Conservation (phyloP, 352 stramenopile genomes). For the Aphanomyces cochlioides region DNA sequence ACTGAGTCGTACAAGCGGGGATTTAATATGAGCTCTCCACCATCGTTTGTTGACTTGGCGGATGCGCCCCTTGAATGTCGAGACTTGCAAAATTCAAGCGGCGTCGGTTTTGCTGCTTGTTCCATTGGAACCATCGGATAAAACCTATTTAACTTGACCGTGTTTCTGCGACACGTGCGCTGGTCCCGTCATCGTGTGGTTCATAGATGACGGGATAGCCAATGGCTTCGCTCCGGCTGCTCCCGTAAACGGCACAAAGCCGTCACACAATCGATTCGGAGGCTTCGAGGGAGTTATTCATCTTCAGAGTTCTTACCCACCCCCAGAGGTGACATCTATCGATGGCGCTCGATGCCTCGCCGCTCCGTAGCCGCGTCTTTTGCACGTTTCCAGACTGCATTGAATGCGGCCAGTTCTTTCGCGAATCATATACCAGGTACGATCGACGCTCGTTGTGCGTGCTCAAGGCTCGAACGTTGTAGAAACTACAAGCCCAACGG, state of each 20-base stretch:
- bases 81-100: no score
- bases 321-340: neutral
- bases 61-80: no score
- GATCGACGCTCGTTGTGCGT: neutral
- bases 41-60: no score
- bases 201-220: neutral
- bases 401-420: conserved; percentile 7
- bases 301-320: neutral
- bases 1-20: no score
- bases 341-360: neutral
- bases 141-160: neutral
- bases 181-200: neutral
- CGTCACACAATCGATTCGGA: conserved; percentile 8
- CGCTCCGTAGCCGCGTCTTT: conserved; percentile 5
- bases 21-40: no score
- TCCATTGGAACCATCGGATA: neutral
- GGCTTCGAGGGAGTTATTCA: neutral
- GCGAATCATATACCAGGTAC: conserved; percentile 3
- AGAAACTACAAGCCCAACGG: conserved; percentile 16
- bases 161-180: neutral
- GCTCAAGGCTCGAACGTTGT: neutral
- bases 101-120: no score
- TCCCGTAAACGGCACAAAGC: neutral
- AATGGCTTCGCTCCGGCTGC: neutral
- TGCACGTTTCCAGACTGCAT: conserved; percentile 4